Base-by-base conservation (phyloP, 2,329 filamentous ascomycete species). In the Eutypa lata region DNA sequence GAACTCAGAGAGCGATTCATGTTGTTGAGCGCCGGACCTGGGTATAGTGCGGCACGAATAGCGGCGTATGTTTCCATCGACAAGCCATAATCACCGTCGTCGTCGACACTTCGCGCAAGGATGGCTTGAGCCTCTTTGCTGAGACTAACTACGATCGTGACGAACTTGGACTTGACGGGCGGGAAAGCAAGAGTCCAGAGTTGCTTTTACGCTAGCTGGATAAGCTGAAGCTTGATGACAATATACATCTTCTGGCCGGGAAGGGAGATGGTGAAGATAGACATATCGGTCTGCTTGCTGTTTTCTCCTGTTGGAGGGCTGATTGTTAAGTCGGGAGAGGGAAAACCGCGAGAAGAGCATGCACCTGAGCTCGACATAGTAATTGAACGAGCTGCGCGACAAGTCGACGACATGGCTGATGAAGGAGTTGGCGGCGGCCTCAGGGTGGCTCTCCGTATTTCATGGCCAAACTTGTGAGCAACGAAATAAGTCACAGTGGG, bases 161-260 rank as follows among this genome's bases (percentile, higher is more conserved):
- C 58, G n/a, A 69, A 66, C 37, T 66, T 66, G 44, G 66, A 68
- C 44, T 64, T 62, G 21, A 76, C 69, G 0, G 73, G 70, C 3
- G 67, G 65, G 47, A 76, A 77, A 0, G 69, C 68, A 7, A 71
- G 54, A 1, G 54, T 57, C 49, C 68, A 71, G 50, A 61, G 61
- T 51, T 73, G 70, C 38, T 68, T 71, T 51, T 76, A 73, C 3
- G 73, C 66, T 0, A 44, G 50, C 7, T 68, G 63, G 26, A 77
- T 69, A 19, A 77, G 57, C 0, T 67, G 53, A 0, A 68, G 64
- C 2, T 63, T 65, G 11, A 70, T 71, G 11, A 75, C 66, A 10
- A 77, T 62, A 44, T 77, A 77, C 47, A 76, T 63, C 47, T 72
- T 72, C 33, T 69, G 63, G 4, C 73, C 72, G 1, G 72, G 71